These are phyloP conservation scores for Dentipellis fragilis DNA, from an alignment of 768 basidiomycete species.

Conservation along the genomic window DNA sequence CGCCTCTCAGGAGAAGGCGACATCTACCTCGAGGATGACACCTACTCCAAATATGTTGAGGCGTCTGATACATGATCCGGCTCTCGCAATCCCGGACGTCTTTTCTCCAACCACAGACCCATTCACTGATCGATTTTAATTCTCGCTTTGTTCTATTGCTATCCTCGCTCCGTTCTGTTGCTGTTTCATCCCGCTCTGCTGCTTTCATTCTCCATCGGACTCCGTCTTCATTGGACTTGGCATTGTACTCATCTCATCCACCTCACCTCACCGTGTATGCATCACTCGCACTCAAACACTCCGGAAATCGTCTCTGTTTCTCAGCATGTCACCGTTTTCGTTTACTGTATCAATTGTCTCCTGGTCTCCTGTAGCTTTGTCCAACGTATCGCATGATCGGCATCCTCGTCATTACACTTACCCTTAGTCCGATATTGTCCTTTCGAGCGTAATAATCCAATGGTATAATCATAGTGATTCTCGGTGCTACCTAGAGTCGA, in stretches of 20 bases:
- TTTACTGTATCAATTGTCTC: too few relatives aligned
- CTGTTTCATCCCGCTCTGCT: neutral
- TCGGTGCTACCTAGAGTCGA: neutral
- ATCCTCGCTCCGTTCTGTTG: neutral
- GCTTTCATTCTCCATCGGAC: too few relatives aligned
- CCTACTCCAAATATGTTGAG: neutral
- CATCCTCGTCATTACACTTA: neutral
- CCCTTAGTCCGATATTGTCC: too few relatives aligned
- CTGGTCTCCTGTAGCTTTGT: neutral
- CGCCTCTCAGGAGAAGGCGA: conserved; percentile 46
- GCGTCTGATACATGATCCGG: neutral
- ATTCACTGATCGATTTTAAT: too few relatives aligned
- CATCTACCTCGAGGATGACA: conserved; percentile 42
- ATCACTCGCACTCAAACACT: too few relatives aligned
- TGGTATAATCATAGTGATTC: too few relatives aligned
- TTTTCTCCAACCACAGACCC: neutral
- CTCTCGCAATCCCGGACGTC: neutral
- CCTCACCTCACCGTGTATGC: neutral
- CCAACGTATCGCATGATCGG: neutral
- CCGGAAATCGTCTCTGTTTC: too few relatives aligned
- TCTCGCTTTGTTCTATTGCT: neutral
- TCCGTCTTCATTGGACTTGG: neutral
- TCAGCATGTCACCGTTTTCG: too few relatives aligned
- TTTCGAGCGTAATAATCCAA: too few relatives aligned
- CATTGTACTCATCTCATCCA: neutral